Conservation (phyloP, 2,329 filamentous ascomycete species). For the Stenocarpella maydis region DNA sequence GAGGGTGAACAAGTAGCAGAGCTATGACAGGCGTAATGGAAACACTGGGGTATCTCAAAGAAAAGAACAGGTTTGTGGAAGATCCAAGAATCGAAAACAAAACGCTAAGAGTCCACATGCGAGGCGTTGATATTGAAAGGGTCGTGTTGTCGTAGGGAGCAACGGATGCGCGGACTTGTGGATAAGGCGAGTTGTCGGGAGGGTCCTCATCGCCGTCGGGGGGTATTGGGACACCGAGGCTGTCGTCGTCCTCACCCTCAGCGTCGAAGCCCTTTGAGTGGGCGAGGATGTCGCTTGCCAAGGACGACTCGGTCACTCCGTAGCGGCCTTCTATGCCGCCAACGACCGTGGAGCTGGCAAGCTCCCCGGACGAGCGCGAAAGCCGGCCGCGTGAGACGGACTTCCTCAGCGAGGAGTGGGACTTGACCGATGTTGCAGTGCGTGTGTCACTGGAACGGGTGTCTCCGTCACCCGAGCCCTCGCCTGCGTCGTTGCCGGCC, state of each 20-base stretch:
- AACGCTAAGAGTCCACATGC: constrained; percentile 86
- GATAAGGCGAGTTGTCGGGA: constrained; percentile 76
- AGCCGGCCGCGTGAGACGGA: constrained; percentile 1
- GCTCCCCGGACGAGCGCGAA: constrained; percentile 53
- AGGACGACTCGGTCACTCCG: constrained; percentile 56
- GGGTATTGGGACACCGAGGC: constrained; percentile 45
- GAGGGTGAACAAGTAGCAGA: constrained; percentile 82
- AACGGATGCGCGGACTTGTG: constrained; percentile 83
- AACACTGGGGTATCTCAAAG: constrained; percentile 87
- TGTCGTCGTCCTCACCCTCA: constrained; percentile 39
- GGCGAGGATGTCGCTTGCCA: constrained; percentile 55
- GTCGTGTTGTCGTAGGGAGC: constrained; percentile 77
- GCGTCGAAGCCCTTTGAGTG: constrained; percentile 50
- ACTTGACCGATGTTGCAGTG: constrained; percentile 21
- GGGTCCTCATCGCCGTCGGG: constrained; percentile 58
- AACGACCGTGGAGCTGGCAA: constrained; percentile 60
- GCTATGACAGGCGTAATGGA: constrained; percentile 90
- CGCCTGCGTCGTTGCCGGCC: constrained; percentile 27
- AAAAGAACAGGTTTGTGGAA: constrained; percentile 88
- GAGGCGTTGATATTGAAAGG: constrained; percentile 85
- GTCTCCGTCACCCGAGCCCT: constrained; percentile 32
- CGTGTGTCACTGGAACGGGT: not conserved
- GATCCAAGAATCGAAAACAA: constrained; percentile 83
- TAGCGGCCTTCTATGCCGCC: constrained; percentile 63
- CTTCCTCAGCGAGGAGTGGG: constrained; percentile 32